A percentile compares a stretch with the other conserved stretches of the same genome.
Evolutionary conservation across 2,329 filamentous ascomycete species (phyloP).

Genomic region (Colletotrichum cereale): DNA sequence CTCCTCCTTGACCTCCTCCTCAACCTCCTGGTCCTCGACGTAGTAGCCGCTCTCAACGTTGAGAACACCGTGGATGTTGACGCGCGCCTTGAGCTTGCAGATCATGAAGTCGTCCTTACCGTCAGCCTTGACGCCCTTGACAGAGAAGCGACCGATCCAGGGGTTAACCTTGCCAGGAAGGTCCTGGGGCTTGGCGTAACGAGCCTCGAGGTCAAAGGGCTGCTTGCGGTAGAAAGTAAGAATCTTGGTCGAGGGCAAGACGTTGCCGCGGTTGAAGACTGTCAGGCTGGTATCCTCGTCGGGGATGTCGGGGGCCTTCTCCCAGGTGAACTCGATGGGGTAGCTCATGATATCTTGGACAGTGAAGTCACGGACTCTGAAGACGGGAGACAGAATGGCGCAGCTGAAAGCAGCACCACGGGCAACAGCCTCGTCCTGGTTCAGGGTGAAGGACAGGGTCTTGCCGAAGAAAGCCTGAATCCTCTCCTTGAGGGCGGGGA

Average conservation of each 20-base stretch:
- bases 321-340: slow-evolving; percentile 98
- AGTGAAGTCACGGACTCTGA: slow-evolving; percentile 98
- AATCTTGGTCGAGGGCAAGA: slow-evolving; percentile 98
- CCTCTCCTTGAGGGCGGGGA: slow-evolving; percentile 90
- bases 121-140: slow-evolving; percentile 96
- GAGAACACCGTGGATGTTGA: slow-evolving; percentile 95
- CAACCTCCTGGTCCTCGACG: slow-evolving; percentile 96
- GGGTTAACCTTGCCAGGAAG: slow-evolving; percentile 92
- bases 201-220: slow-evolving; percentile 94
- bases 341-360: slow-evolving; percentile 98
- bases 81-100: slow-evolving; percentile 97
- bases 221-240: slow-evolving; percentile 99
- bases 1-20: slow-evolving; percentile 86
- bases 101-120: slow-evolving; percentile 99
- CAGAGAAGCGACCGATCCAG: slow-evolving; percentile 97
- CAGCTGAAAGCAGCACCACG: slow-evolving; percentile 98
- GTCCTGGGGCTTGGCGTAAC: slow-evolving; percentile 87
- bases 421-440: slow-evolving; percentile 97
- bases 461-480: slow-evolving; percentile 95
- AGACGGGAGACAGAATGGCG: slow-evolving; percentile 95
- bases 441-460: slow-evolving; percentile 92
- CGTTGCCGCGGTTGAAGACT: slow-evolving; percentile 97
- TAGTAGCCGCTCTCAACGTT: slow-evolving; percentile 98
- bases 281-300: slow-evolving; percentile 98
- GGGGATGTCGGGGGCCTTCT: slow-evolving; percentile 97